These are phyloP conservation scores for Hygrophorus pudorinus DNA, from an alignment of 768 basidiomycete species.

Conservation along the genomic window DNA sequence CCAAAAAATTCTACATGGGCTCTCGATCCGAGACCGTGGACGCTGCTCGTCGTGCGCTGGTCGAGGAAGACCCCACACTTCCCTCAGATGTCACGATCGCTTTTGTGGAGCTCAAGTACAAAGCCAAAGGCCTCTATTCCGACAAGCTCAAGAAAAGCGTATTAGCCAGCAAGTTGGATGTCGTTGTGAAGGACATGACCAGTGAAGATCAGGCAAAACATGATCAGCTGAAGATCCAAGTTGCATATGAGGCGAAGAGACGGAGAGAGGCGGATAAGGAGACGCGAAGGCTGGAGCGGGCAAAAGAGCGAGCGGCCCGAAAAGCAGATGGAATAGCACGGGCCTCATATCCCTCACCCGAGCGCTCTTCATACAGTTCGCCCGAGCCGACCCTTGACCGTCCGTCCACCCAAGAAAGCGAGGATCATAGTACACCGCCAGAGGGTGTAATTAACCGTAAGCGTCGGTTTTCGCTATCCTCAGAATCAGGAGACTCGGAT, in stretches of 20 bases:
- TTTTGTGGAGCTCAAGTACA: constrained; percentile 17
- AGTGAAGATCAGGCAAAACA: constrained; percentile 12
- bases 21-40: constrained; percentile 25
- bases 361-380: constrained; percentile 10
- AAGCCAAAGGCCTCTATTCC: constrained; percentile 20
- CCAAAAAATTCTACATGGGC: constrained; percentile 22
- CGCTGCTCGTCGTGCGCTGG: constrained; percentile 28
- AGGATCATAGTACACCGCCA: not conserved
- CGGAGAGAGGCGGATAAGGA: not conserved
- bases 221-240: constrained; percentile 5
- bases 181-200: constrained; percentile 19
- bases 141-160: constrained; percentile 18
- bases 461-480: constrained; percentile 6
- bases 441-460: constrained; percentile 5
- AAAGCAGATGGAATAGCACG: not conserved
- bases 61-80: constrained; percentile 9
- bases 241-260: constrained; percentile 2
- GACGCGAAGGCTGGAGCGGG: not conserved
- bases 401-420: not conserved
- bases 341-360: constrained; percentile 14
- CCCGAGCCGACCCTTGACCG: constrained; percentile 2
- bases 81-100: constrained; percentile 14
- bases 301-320: not conserved
- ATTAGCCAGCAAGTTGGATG: constrained; percentile 19
- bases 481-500: not conserved